A percentile compares a stretch with the other conserved stretches of the same genome.
Evolutionary conservation across 1,284 basidiomycete species (phyloP).

Genomic region (Irpex sp.): DNA sequence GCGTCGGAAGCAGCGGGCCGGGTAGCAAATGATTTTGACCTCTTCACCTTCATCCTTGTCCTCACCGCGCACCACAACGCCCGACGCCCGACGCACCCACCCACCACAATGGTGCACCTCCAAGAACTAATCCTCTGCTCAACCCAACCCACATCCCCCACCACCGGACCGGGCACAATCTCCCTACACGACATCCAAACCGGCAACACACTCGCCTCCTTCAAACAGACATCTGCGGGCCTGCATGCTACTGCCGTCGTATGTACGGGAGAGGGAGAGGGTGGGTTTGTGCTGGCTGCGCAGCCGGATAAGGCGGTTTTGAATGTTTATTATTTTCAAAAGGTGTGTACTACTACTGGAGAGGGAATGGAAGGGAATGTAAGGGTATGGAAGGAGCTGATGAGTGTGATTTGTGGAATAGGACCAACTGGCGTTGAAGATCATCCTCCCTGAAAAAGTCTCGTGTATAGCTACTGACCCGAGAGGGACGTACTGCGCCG

Average conservation of each 20-base stretch:
- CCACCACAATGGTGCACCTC: slow-evolving; percentile 38
- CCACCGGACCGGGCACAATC: slow-evolving; percentile 55
- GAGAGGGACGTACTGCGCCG: slow-evolving; percentile 77
- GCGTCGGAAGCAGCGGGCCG: neutral
- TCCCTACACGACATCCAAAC: slow-evolving; percentile 72
- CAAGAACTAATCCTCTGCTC: slow-evolving; percentile 68
- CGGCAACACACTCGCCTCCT: slow-evolving; percentile 62
- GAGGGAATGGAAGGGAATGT: too few species aligned
- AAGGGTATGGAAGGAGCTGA: too few species aligned
- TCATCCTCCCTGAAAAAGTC: slow-evolving; percentile 88
- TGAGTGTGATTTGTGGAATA: slow-evolving; percentile 28
- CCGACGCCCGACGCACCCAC: neutral
- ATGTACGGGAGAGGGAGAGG: slow-evolving; percentile 62
- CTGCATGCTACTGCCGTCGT: slow-evolving; percentile 57
- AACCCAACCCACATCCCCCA: slow-evolving; percentile 44
- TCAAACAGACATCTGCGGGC: slow-evolving; percentile 69
- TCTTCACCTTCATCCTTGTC: neutral
- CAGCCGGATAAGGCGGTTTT: slow-evolving; percentile 80
- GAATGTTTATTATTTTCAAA: slow-evolving; percentile 83
- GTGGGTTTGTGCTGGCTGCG: slow-evolving; percentile 72
- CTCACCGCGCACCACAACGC: neutral
- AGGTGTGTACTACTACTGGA: slow-evolving; percentile 42
- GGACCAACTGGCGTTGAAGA: slow-evolving; percentile 86
- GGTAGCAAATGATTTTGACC: neutral
- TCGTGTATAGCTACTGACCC: slow-evolving; percentile 76